phyloP scores from a whole-genome alignment of 352 stramenopile genomes.

The Pythium dissotocum region DNA sequence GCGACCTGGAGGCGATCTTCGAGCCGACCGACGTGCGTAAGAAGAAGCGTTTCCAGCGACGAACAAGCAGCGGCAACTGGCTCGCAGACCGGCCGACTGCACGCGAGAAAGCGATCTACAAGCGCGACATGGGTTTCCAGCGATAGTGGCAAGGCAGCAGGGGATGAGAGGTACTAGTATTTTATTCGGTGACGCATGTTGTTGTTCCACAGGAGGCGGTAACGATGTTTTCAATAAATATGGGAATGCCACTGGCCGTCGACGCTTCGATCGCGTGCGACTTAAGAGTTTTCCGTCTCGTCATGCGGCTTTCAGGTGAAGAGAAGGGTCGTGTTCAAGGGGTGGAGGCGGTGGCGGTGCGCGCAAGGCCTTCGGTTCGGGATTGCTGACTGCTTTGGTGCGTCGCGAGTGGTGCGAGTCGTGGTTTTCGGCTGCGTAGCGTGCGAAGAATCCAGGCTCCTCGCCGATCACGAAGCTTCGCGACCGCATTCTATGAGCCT shows the following conservation, averaged over 20 bases:
- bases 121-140: conserved; percentile 81
- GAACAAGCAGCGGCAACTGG: conserved; percentile 88
- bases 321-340: background rate
- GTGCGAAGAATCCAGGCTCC: conserved; percentile 32
- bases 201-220: conserved; percentile 11
- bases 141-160: conserved; percentile 25
- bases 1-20: conserved; percentile 85
- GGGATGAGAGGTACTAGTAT: conserved; percentile 21
- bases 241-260: conserved; percentile 13
- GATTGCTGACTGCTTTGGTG: conserved; percentile 21
- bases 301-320: conserved; percentile 22
- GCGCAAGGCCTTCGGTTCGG: conserved; percentile 17
- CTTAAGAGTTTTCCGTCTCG: background rate
- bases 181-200: conserved; percentile 26
- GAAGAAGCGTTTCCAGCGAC: conserved; percentile 75
- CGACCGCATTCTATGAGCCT: conserved; percentile 31
- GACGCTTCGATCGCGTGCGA: conserved; percentile 32
- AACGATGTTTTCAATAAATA: conserved; percentile 33
- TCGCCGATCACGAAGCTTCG: conserved; percentile 45
- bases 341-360: conserved; percentile 20
- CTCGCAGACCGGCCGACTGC: conserved; percentile 75
- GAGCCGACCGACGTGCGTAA: conserved; percentile 68
- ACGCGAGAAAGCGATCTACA: conserved; percentile 78
- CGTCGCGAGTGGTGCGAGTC: background rate
- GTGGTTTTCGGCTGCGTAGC: conserved; percentile 23